Evolutionary conservation across 1,284 basidiomycete genomes (phyloP), one percentile per base, ranked within the genome.

Genomic region (Austroboletus novae-zelandiae): DNA sequence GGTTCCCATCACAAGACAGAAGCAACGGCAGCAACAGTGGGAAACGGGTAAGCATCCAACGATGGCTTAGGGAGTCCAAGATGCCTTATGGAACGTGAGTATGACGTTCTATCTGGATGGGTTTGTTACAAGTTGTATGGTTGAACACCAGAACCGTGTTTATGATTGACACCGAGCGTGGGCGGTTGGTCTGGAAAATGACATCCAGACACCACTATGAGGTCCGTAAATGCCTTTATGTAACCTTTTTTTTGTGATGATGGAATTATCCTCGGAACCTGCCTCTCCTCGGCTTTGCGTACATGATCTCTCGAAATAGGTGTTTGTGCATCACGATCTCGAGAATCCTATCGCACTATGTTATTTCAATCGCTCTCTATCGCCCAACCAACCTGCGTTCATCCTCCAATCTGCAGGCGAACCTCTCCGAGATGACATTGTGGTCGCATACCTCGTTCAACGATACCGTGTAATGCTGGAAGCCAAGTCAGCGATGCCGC

Each of bases 381-480:
- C 49, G 2, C n/a, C 17, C 0, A 32, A 20, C 13, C 52, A 53
- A 29, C 66, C 63, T 1, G 62, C 61, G 3, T 48, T 66, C 31
- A 10, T 63, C 18, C 40, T 69, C n/a, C 53, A 66, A 23, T 47
- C 53, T 4, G 20, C 40, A 13, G 61, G 57, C 2, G 64, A 66
- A 45, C 61, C 57, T 4, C 45, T 65, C 15, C 53, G 64, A 17
- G 67, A 66, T 15, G 66, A 67, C 5, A 55, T 69, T 30, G 49
- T 65, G 14, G 51, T 67, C 15, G 57, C 56, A 11, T 65, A 69
- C 46, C 40, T 67, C 25, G 36, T 65, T 13, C 67, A 67, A 29
- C 62, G 55, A 43, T 54, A 66, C 35, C 61, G 65, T 25, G 20
- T 59, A 2, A 49, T 34, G 40, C 29, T 61, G 54, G 61, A 69